Evolutionary conservation across 225 moss, liverwort and hornwort genomes (phyloP).

Genomic region (Pseudoscleropodium purum): DNA sequence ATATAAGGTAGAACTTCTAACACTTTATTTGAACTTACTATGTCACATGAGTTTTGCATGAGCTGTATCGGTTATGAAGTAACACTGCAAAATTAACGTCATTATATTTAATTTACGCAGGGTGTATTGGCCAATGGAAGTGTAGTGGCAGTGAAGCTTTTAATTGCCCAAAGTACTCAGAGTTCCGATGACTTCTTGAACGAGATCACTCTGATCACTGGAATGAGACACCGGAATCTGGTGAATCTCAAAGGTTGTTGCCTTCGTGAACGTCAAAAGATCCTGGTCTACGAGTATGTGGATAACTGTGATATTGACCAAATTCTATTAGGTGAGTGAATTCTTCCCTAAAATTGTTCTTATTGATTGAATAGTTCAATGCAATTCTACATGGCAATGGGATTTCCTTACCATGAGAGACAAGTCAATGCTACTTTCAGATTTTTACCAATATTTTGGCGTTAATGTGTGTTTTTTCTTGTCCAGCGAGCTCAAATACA

Average conservation of each 20-base stretch:
- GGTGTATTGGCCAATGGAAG: not conserved
- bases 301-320: not conserved
- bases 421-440: not conserved
- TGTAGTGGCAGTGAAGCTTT: not conserved
- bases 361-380: no score
- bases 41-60: not conserved
- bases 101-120: not conserved
- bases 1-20: not conserved
- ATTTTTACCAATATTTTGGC: not conserved
- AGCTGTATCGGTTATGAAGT: not conserved
- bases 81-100: not conserved
- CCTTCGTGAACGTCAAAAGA: not conserved
- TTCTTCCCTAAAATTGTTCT: not conserved
- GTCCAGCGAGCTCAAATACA: not conserved
- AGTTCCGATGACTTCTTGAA: not conserved
- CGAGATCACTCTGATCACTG: not conserved
- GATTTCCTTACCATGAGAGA: not conserved
- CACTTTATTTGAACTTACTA: not conserved
- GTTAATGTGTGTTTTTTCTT: not conserved
- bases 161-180: not conserved
- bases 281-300: not conserved
- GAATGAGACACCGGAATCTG: not conserved
- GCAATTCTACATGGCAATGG: not conserved
- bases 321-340: not conserved
- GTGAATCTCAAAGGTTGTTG: constrained; percentile 2